These are phyloP conservation scores for Vitis hybrid DNA, from an alignment of 177 flowering plant genomes.

Conservation along the genomic window DNA sequence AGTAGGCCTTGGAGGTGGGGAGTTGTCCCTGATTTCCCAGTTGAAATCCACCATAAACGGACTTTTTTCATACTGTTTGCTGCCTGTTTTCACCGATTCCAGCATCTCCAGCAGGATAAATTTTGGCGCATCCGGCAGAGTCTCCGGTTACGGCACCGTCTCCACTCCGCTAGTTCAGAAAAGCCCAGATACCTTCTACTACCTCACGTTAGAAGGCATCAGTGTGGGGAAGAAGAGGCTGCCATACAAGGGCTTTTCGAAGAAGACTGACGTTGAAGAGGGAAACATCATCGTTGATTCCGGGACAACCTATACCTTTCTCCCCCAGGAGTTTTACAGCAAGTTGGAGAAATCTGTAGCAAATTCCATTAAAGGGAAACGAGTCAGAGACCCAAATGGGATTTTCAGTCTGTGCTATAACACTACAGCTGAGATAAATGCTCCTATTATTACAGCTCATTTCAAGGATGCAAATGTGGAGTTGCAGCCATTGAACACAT, in stretches of 20 bases:
- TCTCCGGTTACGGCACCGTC: slow-evolving; percentile 21
- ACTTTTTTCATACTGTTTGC: slow-evolving; percentile 41
- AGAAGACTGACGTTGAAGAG: neutral
- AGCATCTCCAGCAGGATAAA: slow-evolving; percentile 17
- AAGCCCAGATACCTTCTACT: slow-evolving; percentile 29
- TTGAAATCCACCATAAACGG: slow-evolving; percentile 18
- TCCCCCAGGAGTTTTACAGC: slow-evolving; percentile 20
- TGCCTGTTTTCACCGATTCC: neutral
- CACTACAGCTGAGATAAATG: neutral
- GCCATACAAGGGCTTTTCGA: neutral
- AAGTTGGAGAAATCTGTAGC: slow-evolving; percentile 20
- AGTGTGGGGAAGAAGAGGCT: slow-evolving; percentile 29
- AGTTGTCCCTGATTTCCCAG: slow-evolving; percentile 29
- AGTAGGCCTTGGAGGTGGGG: slow-evolving; percentile 45
- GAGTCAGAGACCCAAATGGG: neutral
- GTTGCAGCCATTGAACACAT: slow-evolving; percentile 27
- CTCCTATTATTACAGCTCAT: slow-evolving; percentile 32
- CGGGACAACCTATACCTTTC: slow-evolving; percentile 41
- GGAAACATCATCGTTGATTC: slow-evolving; percentile 65
- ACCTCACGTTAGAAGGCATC: slow-evolving; percentile 28
- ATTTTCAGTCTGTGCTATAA: slow-evolving; percentile 33
- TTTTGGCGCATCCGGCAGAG: slow-evolving; percentile 23
- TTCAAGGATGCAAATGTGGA: slow-evolving; percentile 40
- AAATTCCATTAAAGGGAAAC: neutral
- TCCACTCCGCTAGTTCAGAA: slow-evolving; percentile 30